Evolutionary conservation across 192 early-diverging fungal species (phyloP).

Genomic region (Backusella morwellensis): DNA sequence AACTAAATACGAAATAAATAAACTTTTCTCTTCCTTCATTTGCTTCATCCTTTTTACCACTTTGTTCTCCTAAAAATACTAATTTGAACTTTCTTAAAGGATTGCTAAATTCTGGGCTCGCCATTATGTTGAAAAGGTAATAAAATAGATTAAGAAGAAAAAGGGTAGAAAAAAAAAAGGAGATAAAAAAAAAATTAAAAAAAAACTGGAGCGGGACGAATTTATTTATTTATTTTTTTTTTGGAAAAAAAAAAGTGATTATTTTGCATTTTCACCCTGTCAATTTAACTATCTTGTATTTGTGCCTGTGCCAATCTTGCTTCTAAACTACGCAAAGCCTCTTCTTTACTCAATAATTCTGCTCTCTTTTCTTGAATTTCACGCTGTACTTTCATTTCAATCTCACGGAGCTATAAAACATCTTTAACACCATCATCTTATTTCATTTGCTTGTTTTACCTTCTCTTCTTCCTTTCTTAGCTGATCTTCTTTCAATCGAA

Average conservation of each 20-base stretch:
- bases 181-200: not conserved
- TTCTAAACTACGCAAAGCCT: slow-evolving; percentile 49
- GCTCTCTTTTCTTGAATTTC: slow-evolving; percentile 57
- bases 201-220: not conserved
- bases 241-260: not conserved
- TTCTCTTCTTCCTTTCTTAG: slow-evolving; percentile 54
- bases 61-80: slow-evolving; percentile 98
- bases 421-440: too few relatives aligned
- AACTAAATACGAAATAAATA: slow-evolving; percentile 53
- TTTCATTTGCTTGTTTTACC: slow-evolving; percentile 7
- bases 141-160: not conserved
- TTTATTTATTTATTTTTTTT: slow-evolving; percentile 1
- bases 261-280: not conserved
- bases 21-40: not conserved
- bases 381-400: slow-evolving; percentile 51
- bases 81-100: slow-evolving; percentile 94
- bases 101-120: slow-evolving; percentile 40
- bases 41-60: slow-evolving; percentile 62
- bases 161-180: not conserved
- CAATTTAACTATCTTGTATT: slow-evolving; percentile 27
- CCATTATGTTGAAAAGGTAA: not conserved
- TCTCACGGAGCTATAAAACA: slow-evolving; percentile 37
- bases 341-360: slow-evolving; percentile 55
- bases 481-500: slow-evolving; percentile 54
- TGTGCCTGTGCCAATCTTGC: slow-evolving; percentile 44